Conservation (phyloP, 306 rosid species). For the apple (Malus domestica) region ASM211411v1 NC_041789.1:29404501-29405000, state of each 20-base stretch:
- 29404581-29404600: too few species aligned
- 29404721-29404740: constrained; percentile 76
- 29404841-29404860: constrained; percentile 89
- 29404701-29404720: constrained; percentile 91
- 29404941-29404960: background rate
- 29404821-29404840: constrained; percentile 81
- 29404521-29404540: too few species aligned
- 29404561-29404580: too few species aligned
- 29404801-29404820: constrained; percentile 96
- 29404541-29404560: background rate
- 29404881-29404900: background rate
- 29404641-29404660: background rate
- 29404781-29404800: constrained; percentile 81
- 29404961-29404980: background rate
- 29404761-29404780: constrained; percentile 80
- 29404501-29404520: background rate
- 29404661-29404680: constrained; percentile 69
- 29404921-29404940: too few species aligned
- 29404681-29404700: constrained; percentile 77
- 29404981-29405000: background rate
- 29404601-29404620: background rate
- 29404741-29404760: constrained; percentile 81
- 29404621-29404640: background rate
- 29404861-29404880: background rate
- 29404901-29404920: background rate